Percentiles rank a stretch among this genome's conserved stretches.
Conservation (phyloP, 768 basidiomycete species). For the Lactarius akahatsu region DNA sequence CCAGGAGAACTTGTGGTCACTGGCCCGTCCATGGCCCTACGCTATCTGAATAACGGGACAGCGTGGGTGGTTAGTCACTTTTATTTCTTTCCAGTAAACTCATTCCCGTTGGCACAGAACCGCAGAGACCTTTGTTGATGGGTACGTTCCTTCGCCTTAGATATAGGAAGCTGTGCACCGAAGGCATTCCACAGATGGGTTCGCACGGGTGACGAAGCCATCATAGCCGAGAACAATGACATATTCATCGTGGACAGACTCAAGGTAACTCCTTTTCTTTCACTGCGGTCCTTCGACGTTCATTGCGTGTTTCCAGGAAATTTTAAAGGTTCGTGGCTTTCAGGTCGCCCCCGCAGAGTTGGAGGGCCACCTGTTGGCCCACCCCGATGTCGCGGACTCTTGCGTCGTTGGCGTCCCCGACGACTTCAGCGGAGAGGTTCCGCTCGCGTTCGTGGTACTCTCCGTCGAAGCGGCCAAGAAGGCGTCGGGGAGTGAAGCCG, state of each 20-base stretch:
- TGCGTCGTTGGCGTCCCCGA: conserved; percentile 68
- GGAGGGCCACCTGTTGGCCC: conserved; percentile 62
- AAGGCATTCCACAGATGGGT: conserved; percentile 50
- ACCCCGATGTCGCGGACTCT: conserved; percentile 56
- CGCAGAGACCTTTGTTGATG: conserved; percentile 64
- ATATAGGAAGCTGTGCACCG: background rate
- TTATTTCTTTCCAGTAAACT: background rate
- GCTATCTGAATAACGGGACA: conserved; percentile 53
- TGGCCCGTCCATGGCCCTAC: conserved; percentile 40
- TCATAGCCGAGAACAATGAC: conserved; percentile 53
- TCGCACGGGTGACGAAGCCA: conserved; percentile 64
- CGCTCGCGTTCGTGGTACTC: conserved; percentile 65
- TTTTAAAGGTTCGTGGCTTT: conserved; percentile 68
- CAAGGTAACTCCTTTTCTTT: conserved; percentile 41
- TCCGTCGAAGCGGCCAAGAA: conserved; percentile 29
- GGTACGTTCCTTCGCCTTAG: conserved; percentile 40
- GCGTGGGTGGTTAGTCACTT: conserved; percentile 46
- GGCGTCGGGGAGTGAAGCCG: background rate
- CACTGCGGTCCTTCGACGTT: conserved; percentile 27
- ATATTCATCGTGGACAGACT: conserved; percentile 61
- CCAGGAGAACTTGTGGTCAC: conserved; percentile 57
- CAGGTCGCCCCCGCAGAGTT: conserved; percentile 76
- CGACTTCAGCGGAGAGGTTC: conserved; percentile 71
- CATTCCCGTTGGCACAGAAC: conserved; percentile 44
- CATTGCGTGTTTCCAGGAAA: conserved; percentile 43